phyloP scores from a whole-genome alignment of 192 early-diverging fungal genomes.

The Backusella australiensis region DNA sequence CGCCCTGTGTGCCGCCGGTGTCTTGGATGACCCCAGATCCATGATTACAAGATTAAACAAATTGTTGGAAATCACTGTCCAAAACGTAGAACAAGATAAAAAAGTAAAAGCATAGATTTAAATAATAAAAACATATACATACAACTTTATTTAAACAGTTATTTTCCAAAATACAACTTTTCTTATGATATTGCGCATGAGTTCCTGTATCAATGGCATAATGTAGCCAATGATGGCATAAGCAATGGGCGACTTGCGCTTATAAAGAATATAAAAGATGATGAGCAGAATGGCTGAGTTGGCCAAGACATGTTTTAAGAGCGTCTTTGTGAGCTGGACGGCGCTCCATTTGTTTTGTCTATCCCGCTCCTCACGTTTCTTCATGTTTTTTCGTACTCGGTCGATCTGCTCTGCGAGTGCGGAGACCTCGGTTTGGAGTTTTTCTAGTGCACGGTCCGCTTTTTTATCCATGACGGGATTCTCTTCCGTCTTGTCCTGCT shows the following conservation, averaged over 20 bases:
- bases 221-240: slow-evolving; percentile 7
- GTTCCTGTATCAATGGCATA: not conserved
- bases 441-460: slow-evolving; percentile 23
- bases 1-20: slow-evolving; percentile 73
- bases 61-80: slow-evolving; percentile 44
- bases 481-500: not conserved
- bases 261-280: slow-evolving; percentile 9
- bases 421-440: slow-evolving; percentile 25
- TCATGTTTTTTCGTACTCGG: slow-evolving; percentile 7
- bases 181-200: not conserved
- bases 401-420: slow-evolving; percentile 24
- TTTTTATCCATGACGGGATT: not conserved
- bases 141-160: not conserved
- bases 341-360: slow-evolving; percentile 12
- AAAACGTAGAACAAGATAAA: slow-evolving; percentile 31
- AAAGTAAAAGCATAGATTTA: slow-evolving; percentile 6
- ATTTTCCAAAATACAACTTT: slow-evolving; percentile 9
- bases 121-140: not conserved
- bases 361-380: slow-evolving; percentile 10
- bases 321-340: not conserved
- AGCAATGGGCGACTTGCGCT: slow-evolving; percentile 14
- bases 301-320: slow-evolving; percentile 18
- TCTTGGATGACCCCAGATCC: slow-evolving; percentile 72
- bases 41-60: slow-evolving; percentile 75
- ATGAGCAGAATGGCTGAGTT: slow-evolving; percentile 15